phyloP scores from a whole-genome alignment of 2,329 filamentous ascomycete species.

The Calonectria leucothoes region DNA sequence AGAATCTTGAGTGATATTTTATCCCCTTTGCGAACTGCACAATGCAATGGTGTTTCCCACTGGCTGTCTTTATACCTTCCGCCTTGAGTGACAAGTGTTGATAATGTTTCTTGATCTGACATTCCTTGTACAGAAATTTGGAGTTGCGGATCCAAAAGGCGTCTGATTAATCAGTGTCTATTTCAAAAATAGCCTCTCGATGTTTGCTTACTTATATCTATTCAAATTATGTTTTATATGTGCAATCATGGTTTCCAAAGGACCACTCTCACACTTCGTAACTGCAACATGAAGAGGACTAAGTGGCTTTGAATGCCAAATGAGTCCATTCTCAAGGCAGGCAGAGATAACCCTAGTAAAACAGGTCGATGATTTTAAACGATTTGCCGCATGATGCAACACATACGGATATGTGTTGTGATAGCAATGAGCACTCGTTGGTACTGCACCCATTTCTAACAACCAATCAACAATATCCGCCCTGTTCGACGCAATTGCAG shows the following conservation, averaged over 20 bases:
- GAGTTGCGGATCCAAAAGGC: background rate
- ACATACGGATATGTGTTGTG: background rate
- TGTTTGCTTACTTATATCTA: no score
- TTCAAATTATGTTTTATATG: no score
- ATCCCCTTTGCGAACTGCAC: background rate
- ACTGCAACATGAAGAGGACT: slow-evolving; percentile 1
- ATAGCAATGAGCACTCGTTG: background rate
- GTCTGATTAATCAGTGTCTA: background rate
- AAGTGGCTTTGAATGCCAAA: background rate
- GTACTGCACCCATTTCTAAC: background rate
- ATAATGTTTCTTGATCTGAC: background rate
- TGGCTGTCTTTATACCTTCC: background rate
- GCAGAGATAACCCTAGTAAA: background rate
- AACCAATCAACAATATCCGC: background rate
- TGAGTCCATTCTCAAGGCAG: background rate
- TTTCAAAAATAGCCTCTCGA: background rate
- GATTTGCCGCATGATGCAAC: background rate
- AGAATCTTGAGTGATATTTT: background rate
- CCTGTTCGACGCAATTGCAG: background rate
- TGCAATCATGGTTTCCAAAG: no score
- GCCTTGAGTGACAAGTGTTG: background rate
- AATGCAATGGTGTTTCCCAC: background rate
- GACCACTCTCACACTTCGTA: background rate
- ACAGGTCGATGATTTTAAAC: background rate
- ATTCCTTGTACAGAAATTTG: background rate